Conservation (phyloP, 306 rosid genomes). For the Cicer arietinum region DNA sequence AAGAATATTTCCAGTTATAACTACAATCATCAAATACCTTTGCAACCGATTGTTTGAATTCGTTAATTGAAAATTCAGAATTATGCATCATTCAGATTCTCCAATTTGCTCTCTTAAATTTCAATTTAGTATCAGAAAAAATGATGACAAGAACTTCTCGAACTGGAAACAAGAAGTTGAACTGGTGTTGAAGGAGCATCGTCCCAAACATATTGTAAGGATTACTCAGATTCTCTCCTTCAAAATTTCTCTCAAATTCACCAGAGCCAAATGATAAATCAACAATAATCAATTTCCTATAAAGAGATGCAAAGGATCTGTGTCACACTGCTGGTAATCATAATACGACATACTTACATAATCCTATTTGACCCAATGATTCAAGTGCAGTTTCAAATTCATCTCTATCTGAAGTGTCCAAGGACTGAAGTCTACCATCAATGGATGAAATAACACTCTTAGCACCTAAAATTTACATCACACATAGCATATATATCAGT, state of each 20-base stretch:
- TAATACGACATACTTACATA: slow-evolving; percentile 66
- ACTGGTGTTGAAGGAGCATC: background rate
- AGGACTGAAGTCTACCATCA: slow-evolving; percentile 63
- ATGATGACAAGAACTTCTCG: background rate
- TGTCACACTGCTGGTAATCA: slow-evolving; percentile 13
- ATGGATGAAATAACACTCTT: slow-evolving; percentile 66
- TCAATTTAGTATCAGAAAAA: background rate
- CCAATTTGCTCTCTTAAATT: background rate
- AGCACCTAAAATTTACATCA: slow-evolving; percentile 60
- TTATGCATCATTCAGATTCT: background rate
- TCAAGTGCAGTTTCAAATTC: slow-evolving; percentile 88
- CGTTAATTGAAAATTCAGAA: slow-evolving; percentile 1
- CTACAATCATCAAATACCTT: background rate
- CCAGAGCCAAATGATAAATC: slow-evolving; percentile 22
- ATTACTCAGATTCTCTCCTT: background rate
- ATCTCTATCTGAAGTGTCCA: slow-evolving; percentile 66
- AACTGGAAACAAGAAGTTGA: background rate
- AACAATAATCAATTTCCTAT: slow-evolving; percentile 31
- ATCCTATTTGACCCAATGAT: slow-evolving; percentile 91
- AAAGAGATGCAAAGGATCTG: slow-evolving; percentile 1
- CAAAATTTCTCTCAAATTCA: background rate
- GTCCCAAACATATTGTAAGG: background rate
- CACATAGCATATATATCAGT: slow-evolving; percentile 11
- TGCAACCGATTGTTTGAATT: background rate
- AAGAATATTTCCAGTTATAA: background rate